phyloP scores from a whole-genome alignment of 768 basidiomycete species.

The Amanita brunnescens region DNA sequence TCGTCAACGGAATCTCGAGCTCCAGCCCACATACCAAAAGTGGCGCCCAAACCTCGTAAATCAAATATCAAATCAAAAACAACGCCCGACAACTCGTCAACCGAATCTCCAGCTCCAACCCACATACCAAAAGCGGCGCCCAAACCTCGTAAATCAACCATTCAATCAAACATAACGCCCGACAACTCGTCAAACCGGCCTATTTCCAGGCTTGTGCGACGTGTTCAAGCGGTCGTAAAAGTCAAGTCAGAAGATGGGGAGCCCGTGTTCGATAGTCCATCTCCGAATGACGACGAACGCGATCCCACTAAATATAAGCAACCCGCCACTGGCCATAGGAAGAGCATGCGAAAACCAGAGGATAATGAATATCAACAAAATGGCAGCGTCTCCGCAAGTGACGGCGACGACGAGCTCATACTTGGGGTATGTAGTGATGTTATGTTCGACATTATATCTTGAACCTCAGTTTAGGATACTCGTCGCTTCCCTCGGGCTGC shows the following conservation, averaged over 20 bases:
- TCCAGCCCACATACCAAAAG: not conserved
- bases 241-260: slow-evolving; percentile 55
- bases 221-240: slow-evolving; percentile 56
- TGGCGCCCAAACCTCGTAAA: not conserved
- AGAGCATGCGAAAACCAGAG: slow-evolving; percentile 9
- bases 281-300: not conserved
- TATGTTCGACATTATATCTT: too few species aligned
- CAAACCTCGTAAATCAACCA: not conserved
- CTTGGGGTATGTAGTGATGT: slow-evolving; percentile 39
- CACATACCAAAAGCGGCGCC: not conserved
- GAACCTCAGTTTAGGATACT: not conserved
- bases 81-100: not conserved
- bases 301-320: not conserved
- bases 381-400: slow-evolving; percentile 20
- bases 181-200: not conserved
- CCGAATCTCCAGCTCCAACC: not conserved
- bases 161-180: not conserved
- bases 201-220: slow-evolving; percentile 40
- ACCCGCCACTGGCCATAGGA: slow-evolving; percentile 3
- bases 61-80: not conserved
- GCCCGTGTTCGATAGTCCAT: slow-evolving; percentile 5
- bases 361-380: slow-evolving; percentile 18
- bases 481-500: slow-evolving; percentile 7
- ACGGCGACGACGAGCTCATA: slow-evolving; percentile 55
- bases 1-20: not conserved